A percentile compares a stretch with the other conserved stretches of the same genome.
Evolutionary conservation across 352 stramenopile species (phyloP).

Genomic region (Globisporangium okanoganense): DNA sequence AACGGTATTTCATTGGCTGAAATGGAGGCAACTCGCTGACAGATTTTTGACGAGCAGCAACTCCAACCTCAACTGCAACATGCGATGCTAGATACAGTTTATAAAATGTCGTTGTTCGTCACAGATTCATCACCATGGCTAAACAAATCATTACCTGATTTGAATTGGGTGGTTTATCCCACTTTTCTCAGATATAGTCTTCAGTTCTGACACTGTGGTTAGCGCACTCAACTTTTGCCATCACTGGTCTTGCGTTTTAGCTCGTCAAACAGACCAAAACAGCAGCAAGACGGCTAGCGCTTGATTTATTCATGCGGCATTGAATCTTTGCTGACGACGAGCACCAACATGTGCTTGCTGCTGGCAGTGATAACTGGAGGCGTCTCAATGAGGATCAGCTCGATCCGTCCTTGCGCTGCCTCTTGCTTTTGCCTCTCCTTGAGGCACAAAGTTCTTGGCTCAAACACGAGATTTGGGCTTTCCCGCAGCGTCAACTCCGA

Average conservation of each 20-base stretch:
- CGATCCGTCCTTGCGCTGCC: not conserved
- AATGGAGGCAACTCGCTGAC: not conserved
- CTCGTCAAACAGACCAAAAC: not conserved
- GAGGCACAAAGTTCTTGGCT: not conserved
- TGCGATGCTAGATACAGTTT: not conserved
- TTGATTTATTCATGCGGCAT: not conserved
- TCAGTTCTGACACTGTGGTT: not conserved
- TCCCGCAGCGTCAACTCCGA: not conserved
- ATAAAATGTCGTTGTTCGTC: not conserved
- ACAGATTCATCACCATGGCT: too few relatives aligned
- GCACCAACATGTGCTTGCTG: not conserved
- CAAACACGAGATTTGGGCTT: not conserved
- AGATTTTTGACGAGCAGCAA: not conserved
- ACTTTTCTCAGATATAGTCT: not conserved
- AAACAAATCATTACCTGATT: too few relatives aligned
- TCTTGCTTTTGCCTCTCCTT: not conserved
- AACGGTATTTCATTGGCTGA: not conserved
- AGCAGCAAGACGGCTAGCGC: not conserved
- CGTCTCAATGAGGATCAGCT: not conserved
- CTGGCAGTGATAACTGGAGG: too few relatives aligned
- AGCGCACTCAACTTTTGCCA: not conserved
- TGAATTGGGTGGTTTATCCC: too few relatives aligned
- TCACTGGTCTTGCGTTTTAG: not conserved
- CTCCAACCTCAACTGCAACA: conserved; percentile 11
- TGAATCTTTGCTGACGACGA: not conserved